Base-by-base conservation (phyloP, 2,329 filamentous ascomycete species). In the Aschersonia sp. region DNA sequence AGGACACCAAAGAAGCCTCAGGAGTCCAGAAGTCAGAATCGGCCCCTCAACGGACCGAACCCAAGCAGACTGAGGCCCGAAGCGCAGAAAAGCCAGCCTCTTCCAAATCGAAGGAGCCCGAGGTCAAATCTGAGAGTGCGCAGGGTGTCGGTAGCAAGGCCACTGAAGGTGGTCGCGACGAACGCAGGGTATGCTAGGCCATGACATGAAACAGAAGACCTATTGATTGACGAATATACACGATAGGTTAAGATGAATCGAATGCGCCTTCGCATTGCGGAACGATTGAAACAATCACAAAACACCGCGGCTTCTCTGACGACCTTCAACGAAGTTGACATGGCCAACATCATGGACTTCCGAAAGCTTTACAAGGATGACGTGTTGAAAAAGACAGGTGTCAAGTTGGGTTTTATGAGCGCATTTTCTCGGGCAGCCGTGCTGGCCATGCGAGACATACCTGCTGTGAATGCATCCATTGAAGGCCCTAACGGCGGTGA, bases 401-500 rank as follows among this genome's bases (percentile, higher is more conserved):
- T 97, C 49, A 98, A 97, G 74, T 83, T 98, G 47, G 92, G 92
- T n/a, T 98, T 97, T 73, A 97, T 98, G 90, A 92, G 88, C 64
- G 90, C 90, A 48, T 98, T 98, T 69, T 86, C 90, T 4, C 85
- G 84, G 53, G 92, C 92, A 44, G 86, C 80, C 57, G 81, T 94
- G 43, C 73, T 97, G 50, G 92, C 92, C 49, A 94, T 95, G 86
- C 85, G 84, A 59, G 89, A 97, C 54, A 73, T 97, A n/a, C 92
- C 89, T 10, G 83, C 83, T 2, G 87, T 97, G 58, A 98, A 98
- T 60, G 92, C 90, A 29, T 95, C 89, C 39, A 98, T 98, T 55
- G 92, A 98, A 64, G 92, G 92, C 8, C 87, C 88, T 45, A 87
- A 90, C 59, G 87, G 88, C 44, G 92, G 92, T 50, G 92, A 98